Conservation (phyloP, 495 filamentous ascomycete species). For the Penicillium nucicola region DNA sequence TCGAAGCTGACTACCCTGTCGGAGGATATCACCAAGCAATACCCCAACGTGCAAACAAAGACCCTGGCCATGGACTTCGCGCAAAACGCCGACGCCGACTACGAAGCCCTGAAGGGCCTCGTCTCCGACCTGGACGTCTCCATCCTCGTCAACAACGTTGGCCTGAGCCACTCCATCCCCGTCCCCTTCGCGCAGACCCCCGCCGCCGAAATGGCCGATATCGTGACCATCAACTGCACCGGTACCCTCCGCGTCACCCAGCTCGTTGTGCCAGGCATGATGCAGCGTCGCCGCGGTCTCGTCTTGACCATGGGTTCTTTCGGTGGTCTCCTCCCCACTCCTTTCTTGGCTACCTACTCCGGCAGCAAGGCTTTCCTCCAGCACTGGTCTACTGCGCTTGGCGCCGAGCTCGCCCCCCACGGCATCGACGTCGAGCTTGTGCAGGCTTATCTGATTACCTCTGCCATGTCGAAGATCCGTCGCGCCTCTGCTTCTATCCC, state of each 20-base stretch:
- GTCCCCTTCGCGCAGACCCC: constrained; percentile 81
- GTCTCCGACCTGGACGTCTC: constrained; percentile 74
- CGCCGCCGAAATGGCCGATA: constrained; percentile 75
- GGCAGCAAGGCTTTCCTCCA: constrained; percentile 98
- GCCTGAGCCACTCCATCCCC: constrained; percentile 87
- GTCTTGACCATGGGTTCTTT: constrained; percentile 98
- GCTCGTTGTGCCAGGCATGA: constrained; percentile 81
- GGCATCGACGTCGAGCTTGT: constrained; percentile 84
- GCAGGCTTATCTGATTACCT: constrained; percentile 86
- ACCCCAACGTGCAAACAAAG: constrained; percentile 63
- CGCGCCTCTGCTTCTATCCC: constrained; percentile 73
- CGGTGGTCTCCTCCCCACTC: constrained; percentile 85
- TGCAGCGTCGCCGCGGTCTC: constrained; percentile 74
- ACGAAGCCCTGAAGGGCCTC: constrained; percentile 63
- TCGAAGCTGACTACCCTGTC: constrained; percentile 81
- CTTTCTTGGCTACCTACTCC: constrained; percentile 92
- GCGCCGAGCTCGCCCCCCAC: constrained; percentile 72
- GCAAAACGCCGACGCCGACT: constrained; percentile 70
- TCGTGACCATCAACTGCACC: constrained; percentile 90
- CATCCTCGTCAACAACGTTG: constrained; percentile 96
- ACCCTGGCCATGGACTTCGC: constrained; percentile 89
- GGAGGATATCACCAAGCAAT: constrained; percentile 66
- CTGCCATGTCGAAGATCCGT: constrained; percentile 94
- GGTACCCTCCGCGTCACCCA: constrained; percentile 85
- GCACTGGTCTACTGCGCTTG: constrained; percentile 88